Base-by-base conservation (phyloP, 2,329 filamentous ascomycete species). In the Dendryphion nanum region DNA sequence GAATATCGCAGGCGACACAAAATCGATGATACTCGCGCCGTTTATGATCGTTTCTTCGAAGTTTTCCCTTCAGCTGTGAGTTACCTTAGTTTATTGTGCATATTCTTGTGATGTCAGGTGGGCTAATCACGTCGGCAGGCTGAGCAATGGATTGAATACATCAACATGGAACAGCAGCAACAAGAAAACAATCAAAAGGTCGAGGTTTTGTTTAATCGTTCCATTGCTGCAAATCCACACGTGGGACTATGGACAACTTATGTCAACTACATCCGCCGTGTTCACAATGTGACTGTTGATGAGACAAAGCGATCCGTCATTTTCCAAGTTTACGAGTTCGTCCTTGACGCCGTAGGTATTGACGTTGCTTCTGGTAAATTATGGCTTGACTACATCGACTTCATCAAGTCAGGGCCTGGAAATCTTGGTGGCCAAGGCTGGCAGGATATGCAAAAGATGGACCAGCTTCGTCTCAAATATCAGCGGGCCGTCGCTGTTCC, bases 381-480 rank as follows among this genome's bases (percentile, higher is more conserved):
- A 40, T 98, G 93, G 93, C 81, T 85, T 42, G 93, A 98, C 50
- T 97, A 97, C 57, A 84, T 98, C 44, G 83, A 93, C 50, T 96
- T 98, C 61, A 81, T 97, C 65, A 90, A 89, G 61, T 86, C 81
- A 26, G 88, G 86, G 0, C 93, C 93, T 1, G 93, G 93, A 5
- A 82, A 82, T 41, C 79, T 93, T 41, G 91, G 90, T 18, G 93
- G 91, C 30, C 83, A 77, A 41, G 83, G 81, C 41, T 98, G 93
- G 94, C 90, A 97, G 66, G 93, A 97, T 60, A 86, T 91, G 68
- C 93, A 97, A 62, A 98, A 98, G 74, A 95, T 95, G 85, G 93
- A 98, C 55, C 76, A 86, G 51, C 70, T 98, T 35, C 84, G 93
- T 42, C 95, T 94, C 63, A 86, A 88, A 1, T 98, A 96, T 63